Base-by-base conservation (phyloP, 2,329 filamentous ascomycete species). In the Phaeophleospora eucalypticola region DNA sequence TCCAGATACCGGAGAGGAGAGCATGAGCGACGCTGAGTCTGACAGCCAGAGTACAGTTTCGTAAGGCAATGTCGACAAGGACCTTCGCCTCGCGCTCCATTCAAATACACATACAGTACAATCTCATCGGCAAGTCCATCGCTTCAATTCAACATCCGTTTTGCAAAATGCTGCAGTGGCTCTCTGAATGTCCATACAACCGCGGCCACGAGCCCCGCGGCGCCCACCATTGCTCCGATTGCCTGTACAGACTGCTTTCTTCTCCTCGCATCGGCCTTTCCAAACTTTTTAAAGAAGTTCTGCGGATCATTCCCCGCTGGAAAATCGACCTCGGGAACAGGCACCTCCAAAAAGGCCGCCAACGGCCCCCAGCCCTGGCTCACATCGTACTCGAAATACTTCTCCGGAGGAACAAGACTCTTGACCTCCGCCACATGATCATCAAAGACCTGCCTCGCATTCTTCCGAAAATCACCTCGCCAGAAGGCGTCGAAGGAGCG, bases 21-120 rank as follows among this genome's bases (percentile, higher is more conserved):
- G 32, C 24, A 29, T 29, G 24, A 29, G 24, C 24, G 24, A 29
- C 12, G 24, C 6, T 17, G 44, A 27, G 8, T 21, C 17, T 40
- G 48, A 45, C 19, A 33, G 33, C 38, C 40, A 48, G 45, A 47
- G 35, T 34, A 40, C 42, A 14, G 42, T 44, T 16, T 43, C 29
- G 27, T 43, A 18, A 33, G 15, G n/a, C n/a, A n/a, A n/a, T n/a
- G n/a, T n/a, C n/a, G n/a, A n/a, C n/a, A n/a, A n/a, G n/a, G n/a
- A n/a, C n/a, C n/a, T n/a, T n/a, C n/a, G n/a, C n/a, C n/a, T n/a
- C n/a, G n/a, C n/a, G n/a, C n/a, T n/a, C n/a, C n/a, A n/a, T n/a
- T n/a, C n/a, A n/a, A n/a, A n/a, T n/a, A n/a, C n/a, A n/a, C n/a
- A n/a, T n/a, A n/a, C n/a, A n/a, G n/a, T n/a, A n/a, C n/a, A n/a